phyloP scores from a whole-genome alignment of 83 land plant species.

The Picea mariana region DNA sequence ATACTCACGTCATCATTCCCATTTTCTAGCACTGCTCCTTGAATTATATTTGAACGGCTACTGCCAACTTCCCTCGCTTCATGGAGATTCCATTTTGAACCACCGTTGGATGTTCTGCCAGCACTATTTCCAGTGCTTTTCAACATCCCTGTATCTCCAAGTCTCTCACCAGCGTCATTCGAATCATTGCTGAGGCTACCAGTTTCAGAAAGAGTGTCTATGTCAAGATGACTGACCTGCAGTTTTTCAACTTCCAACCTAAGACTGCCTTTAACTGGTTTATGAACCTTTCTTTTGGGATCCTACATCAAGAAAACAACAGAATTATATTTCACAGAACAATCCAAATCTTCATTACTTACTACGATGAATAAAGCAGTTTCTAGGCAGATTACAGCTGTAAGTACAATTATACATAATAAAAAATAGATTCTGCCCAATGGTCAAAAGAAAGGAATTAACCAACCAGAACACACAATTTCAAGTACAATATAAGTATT shows the following conservation, averaged over 20 bases:
- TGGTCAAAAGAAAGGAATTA: background rate
- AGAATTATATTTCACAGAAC: slow-evolving; percentile 13
- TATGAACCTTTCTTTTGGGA: slow-evolving; percentile 89
- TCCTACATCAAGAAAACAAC: slow-evolving; percentile 49
- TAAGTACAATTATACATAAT: background rate
- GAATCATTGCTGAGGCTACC: slow-evolving; percentile 71
- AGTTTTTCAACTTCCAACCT: slow-evolving; percentile 90
- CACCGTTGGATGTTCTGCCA: slow-evolving; percentile 40
- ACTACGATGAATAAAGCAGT: background rate
- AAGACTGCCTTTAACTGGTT: slow-evolving; percentile 90
- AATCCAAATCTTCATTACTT: slow-evolving; percentile 36
- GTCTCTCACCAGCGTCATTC: slow-evolving; percentile 40
- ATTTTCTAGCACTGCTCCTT: slow-evolving; percentile 26
- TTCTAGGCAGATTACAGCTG: background rate
- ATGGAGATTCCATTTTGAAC: slow-evolving; percentile 36
- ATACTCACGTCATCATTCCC: slow-evolving; percentile 62
- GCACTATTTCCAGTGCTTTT: slow-evolving; percentile 37
- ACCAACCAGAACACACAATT: background rate
- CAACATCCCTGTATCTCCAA: slow-evolving; percentile 24
- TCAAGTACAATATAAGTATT: background rate
- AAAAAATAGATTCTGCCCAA: background rate
- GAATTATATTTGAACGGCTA: slow-evolving; percentile 28
- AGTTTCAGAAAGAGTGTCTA: slow-evolving; percentile 63
- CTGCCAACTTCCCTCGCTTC: slow-evolving; percentile 41
- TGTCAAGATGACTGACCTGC: slow-evolving; percentile 40